Evolutionary conservation across 2,329 filamentous ascomycete species (phyloP), one percentile per base, ranked within the genome.

Genomic region (Aspergillus glaucus): DNA sequence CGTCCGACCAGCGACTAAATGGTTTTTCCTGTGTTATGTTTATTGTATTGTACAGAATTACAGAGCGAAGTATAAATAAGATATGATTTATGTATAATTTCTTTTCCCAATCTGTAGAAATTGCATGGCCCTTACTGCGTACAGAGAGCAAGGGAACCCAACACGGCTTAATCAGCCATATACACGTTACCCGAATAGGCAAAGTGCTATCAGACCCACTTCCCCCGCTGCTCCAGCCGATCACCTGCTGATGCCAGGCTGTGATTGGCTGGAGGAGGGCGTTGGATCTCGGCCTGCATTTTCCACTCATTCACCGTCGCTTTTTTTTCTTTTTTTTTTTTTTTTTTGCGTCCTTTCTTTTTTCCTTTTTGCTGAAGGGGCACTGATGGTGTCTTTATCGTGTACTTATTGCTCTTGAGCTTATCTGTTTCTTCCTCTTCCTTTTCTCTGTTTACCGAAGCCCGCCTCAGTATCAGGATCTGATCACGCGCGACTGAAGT

Each of bases 261-360:
- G 15, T 40, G 15, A 40, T 40, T 40, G 37, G 37, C 7, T 40
- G 6, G 5, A 36, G 3, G 34, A 17, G n/a, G 46, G 41, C 24
- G 32, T 32, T 50, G 32, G 34, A 37, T 37, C 26, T 47, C 47
- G 49, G 44, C 44, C 17, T 21, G 28, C 15, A 45, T 49, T 49
- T 49, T 46, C 14, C 9, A 17, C 7, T 43, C 26, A 12, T 15
- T 24, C 22, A 7, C 26, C 8, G 47, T 53, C 49, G 34, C 50
- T 52, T 49, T 48, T 50, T 45, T 46, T 51, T 53, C 50, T 42
- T 24, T 24, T 44, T 49, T 26, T 34, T 43, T 42, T 24, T 24
- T 44, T 49, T 26, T 34, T 43, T 34, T 26, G 12, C 17, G 9
- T 40, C 15, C 17, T 40, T 19, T 19, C 17, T 19, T 15, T 39